phyloP scores from a whole-genome alignment of 2,329 filamentous ascomycete species.

The Huntiella abstrusa region DNA sequence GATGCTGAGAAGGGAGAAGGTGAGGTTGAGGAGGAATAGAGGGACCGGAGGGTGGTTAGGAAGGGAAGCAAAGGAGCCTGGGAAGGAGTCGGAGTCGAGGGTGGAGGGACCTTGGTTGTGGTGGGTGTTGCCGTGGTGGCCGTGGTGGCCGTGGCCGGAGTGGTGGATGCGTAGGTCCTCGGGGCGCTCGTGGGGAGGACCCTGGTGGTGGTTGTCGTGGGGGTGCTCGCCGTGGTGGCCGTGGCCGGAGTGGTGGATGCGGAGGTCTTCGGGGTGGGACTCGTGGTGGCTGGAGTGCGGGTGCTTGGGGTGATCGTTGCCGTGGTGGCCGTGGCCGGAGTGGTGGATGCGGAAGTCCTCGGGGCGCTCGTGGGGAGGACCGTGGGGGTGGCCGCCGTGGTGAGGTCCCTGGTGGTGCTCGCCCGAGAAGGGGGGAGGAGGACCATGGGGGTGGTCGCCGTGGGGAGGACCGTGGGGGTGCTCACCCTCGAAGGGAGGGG shows the following conservation, averaged over 20 bases:
- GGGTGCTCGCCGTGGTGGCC: not conserved
- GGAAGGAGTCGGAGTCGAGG: not conserved
- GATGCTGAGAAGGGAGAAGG: conserved; percentile 6
- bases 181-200: not conserved
- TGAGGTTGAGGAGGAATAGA: conserved; percentile 3
- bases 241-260: not conserved
- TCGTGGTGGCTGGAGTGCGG: no score
- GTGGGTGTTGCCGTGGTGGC: not conserved
- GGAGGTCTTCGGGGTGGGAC: not conserved
- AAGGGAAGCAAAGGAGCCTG: conserved; percentile 2
- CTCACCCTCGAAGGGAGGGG: not conserved
- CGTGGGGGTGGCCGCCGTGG: not conserved
- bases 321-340: not conserved
- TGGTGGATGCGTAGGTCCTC: not conserved
- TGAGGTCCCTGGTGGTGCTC: no score
- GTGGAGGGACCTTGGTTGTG: not conserved
- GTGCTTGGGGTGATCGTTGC: not conserved
- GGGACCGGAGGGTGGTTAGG: not conserved
- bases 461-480: no score
- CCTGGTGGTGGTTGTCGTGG: not conserved
- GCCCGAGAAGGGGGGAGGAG: no score
- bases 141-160: not conserved
- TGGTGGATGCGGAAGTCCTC: not conserved
- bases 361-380: not conserved
- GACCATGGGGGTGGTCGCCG: no score